phyloP scores from a whole-genome alignment of 1,284 basidiomycete species.

The Moesziomyces sp. region DNA sequence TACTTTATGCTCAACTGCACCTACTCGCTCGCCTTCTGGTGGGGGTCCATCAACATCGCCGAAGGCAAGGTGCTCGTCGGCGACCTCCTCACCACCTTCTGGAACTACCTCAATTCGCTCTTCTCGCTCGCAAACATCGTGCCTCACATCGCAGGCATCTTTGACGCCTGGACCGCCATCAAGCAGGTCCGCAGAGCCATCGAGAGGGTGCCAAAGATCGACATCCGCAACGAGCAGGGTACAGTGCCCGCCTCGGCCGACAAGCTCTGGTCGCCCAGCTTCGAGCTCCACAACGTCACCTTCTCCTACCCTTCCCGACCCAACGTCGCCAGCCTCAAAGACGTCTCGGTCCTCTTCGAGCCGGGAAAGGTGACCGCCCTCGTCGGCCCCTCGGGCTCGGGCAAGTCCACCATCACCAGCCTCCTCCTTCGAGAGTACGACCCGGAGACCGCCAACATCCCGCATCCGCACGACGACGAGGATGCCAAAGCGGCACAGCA shows the following conservation, averaged over 20 bases:
- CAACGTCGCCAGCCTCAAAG: constrained; percentile 48
- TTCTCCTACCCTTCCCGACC: constrained; percentile 64
- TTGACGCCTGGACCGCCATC: constrained; percentile 55
- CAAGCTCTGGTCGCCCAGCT: constrained; percentile 44
- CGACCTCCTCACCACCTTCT: constrained; percentile 59
- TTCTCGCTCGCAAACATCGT: constrained; percentile 64
- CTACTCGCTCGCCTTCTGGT: constrained; percentile 61
- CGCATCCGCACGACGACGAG: constrained; percentile 40
- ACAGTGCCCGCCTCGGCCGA: constrained; percentile 17
- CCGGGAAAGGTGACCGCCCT: constrained; percentile 67
- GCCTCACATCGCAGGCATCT: constrained; percentile 59
- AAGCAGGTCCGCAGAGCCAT: constrained; percentile 56
- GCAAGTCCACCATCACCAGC: constrained; percentile 69
- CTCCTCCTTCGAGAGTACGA: constrained; percentile 70
- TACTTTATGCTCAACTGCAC: constrained; percentile 56
- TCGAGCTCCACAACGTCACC: constrained; percentile 57
- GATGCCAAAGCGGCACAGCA: constrained; percentile 16
- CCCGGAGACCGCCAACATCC: constrained; percentile 61
- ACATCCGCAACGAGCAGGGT: constrained; percentile 55
- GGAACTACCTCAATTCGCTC: constrained; percentile 62
- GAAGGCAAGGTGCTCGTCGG: constrained; percentile 50
- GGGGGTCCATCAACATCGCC: constrained; percentile 52
- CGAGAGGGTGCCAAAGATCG: constrained; percentile 62
- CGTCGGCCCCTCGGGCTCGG: constrained; percentile 64
- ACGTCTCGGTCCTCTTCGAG: constrained; percentile 53